Conservation (phyloP, 495 filamentous ascomycete genomes). For the Daldinia vernicosa region DNA sequence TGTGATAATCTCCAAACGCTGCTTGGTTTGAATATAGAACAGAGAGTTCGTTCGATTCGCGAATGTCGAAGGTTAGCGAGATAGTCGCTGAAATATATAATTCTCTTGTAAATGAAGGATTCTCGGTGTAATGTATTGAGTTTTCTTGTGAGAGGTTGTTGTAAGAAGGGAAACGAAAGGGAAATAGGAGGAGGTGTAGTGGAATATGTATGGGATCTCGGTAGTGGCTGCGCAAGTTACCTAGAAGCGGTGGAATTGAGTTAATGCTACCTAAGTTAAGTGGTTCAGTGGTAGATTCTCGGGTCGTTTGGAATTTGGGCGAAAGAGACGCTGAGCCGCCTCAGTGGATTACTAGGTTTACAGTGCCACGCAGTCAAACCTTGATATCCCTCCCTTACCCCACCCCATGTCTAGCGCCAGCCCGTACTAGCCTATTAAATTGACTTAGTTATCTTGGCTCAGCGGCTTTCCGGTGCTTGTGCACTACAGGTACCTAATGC, state of each 20-base stretch:
- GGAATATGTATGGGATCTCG: conserved; percentile 31
- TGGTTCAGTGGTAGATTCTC: conserved; percentile 14
- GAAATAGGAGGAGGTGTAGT: conserved; percentile 19
- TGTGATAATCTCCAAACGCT: neutral
- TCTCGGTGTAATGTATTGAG: neutral
- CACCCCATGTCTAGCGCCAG: conserved; percentile 17
- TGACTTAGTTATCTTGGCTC: conserved; percentile 13
- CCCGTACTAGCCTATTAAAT: conserved; percentile 17
- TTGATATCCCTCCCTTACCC: conserved; percentile 1
- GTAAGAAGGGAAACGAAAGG: conserved; percentile 20
- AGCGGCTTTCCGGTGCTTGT: conserved; percentile 22
- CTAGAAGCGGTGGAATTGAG: conserved; percentile 23
- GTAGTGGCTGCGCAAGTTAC: conserved; percentile 37
- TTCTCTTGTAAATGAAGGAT: conserved; percentile 11
- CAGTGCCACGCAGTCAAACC: conserved; percentile 26
- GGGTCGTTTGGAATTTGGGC: conserved; percentile 22
- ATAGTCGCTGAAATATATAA: neutral
- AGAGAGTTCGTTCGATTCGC: neutral
- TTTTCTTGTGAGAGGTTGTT: conserved; percentile 14
- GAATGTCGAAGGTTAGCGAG: neutral
- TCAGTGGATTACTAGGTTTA: conserved; percentile 23
- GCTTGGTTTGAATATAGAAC: neutral
- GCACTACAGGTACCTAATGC: conserved; percentile 5
- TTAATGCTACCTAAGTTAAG: neutral
- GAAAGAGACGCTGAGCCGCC: conserved; percentile 24